Base-by-base conservation (phyloP, 2,329 filamentous ascomycete genomes). In the Aplosporella prunicola region DNA sequence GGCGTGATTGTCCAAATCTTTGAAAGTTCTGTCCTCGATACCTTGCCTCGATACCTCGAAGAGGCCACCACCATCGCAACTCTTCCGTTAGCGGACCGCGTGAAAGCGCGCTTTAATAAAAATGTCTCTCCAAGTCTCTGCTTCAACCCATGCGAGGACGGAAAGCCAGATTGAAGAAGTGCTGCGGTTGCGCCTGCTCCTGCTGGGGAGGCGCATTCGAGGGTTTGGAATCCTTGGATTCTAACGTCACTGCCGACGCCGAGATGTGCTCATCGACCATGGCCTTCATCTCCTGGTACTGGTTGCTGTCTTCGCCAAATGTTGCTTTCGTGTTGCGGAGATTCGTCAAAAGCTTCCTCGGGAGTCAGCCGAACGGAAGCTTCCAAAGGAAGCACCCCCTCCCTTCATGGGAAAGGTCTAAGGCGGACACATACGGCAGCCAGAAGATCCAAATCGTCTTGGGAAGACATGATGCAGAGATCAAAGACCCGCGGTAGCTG, bases 321-420 rank as follows among this genome's bases (percentile, higher is more conserved):
- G 57, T 58, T 9, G 52, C 37, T 5, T 51, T 47, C 8, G 52
- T 47, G 24, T 60, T 60, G 40, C 55, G 57, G 15, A 59, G 48
- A 5, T 55, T 58, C 5, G 51, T 50, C 32, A 58, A 46, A 6
- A 60, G 49, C 56, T 60, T 27, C 17, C 3, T 11, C 5, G 24
- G 15, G n/a, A 9, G 39, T 42, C 38, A 42, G 20, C 13, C 10
- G 18, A 36, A 22, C 9, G 5, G n/a, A 18, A 34, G 22, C 9
- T 24, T 24, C 22, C 9, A 26, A 20, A 22, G 25, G 25, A 20
- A 14, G 25, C n/a, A 20, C 9, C 11, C 22, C 20, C 13, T 28
- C 13, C 26, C 16, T 28, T 14, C 26, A 28, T 15, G 26, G 26
- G 5, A n/a, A 28, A n/a, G n/a, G n/a, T n/a, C 26, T 14, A 15